Base-by-base conservation (phyloP, 2,329 filamentous ascomycete species). In the Aspergillus persii region DNA sequence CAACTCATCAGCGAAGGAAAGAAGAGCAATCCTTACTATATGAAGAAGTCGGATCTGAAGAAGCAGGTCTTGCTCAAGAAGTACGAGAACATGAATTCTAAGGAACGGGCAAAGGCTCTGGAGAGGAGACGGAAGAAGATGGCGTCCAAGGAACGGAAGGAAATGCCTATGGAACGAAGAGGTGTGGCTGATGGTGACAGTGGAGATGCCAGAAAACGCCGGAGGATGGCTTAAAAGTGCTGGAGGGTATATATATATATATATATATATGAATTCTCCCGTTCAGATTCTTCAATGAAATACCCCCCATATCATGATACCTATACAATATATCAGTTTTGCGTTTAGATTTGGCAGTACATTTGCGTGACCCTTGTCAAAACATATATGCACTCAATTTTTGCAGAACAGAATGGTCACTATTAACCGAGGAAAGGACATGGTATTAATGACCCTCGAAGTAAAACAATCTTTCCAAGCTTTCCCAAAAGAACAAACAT, bases 11-110 rank as follows among this genome's bases (percentile, higher is more conserved):
- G 87, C 68, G 86, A 96, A 79, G 95, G 95, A 61, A 97, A 97
- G 86, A 80, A 80, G 71, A 73, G 70, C 53, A 86, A 84, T 73
- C 94, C 95, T 0, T 99, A 92, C 79, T 98, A 91, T 77, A 80
- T 98, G 69, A 99, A 99, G 85, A 89, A 88, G 80, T 87, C 88
- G 71, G 94, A 97, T 78, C 86, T 95, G 81, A 96, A 95, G 87
- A 92, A 94, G 81, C 81, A 89, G 76, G 81, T 92, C 57, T 80
- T 97, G 62, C 81, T 90, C 71, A 88, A 95, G 68, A 86, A 89
- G 73, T 97, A 90, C 76, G 84, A 88, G 68, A 84, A 85, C 60
- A 89, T 98, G 89, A 95, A 91, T 77, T 89, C 89, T 72, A 89
- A 88, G 74, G 88, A 97, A 77, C 85, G 92, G 60, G 90, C 96